Base-by-base conservation (phyloP, 495 filamentous ascomycete genomes). In the Elaphomyces granulatus region DNA sequence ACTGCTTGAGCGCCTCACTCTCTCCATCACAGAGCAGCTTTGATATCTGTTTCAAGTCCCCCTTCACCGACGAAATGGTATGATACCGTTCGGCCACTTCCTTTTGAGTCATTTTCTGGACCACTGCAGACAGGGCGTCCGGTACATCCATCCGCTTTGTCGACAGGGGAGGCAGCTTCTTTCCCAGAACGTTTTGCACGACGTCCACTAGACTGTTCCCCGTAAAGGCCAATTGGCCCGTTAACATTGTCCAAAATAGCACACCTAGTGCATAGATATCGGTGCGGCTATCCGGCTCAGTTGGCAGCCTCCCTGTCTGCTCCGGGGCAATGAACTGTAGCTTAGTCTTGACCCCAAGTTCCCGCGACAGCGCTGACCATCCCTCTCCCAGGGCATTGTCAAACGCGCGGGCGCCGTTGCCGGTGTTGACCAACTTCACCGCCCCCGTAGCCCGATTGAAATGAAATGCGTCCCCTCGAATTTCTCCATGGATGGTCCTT, bases 191-290 rank as follows among this genome's bases (percentile, higher is more conserved):
- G 48, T 76, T 84, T 49, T 93, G 86, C 34, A 94, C 81, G 20
- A 93, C 79, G 50, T 93, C 85, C 43, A 93, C 72, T 0, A 85
- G 81, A 3, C 79, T 79, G 30, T 68, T 67, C 6, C 84, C 87
- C 20, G 76, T 76, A 46, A 87, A 94, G 0, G 82, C 77, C 3
- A 78, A 66, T 47, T 79, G 75, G 17, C 83, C 82, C 12, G 80
- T 80, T 33, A 94, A 63, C 61, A 93, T 75, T 17, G 70, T 81
- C 79, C 82, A 94, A 52, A 93, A 88, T 3, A 93, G 56, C 38
- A 92, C 71, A 9, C 87, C 87, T 2, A 93, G 66, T 2, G 82
- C 83, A 54, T 93, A 94, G 23, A 93, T 87, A 58, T 93, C 87
- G 8, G 86, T 93, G 34, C 87, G 72, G 40, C 75, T 81, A 59